Conservation (phyloP, 768 basidiomycete genomes). For the Macrocybe gigantea region DNA sequence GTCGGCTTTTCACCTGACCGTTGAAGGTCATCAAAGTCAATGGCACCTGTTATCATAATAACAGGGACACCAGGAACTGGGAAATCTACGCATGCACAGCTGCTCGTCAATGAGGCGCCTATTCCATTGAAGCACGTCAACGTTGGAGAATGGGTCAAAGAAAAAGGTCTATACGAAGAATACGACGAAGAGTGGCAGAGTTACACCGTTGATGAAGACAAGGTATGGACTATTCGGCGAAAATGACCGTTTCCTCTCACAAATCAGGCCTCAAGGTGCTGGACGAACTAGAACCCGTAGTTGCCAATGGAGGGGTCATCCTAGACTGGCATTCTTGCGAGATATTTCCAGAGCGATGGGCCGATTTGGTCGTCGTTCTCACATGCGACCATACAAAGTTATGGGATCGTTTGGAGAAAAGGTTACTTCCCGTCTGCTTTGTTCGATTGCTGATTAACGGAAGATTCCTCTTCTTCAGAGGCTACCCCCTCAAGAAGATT, state of each 20-base stretch:
- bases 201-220: constrained; percentile 94
- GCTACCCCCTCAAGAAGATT: constrained; percentile 87
- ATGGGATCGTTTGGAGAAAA: constrained; percentile 87
- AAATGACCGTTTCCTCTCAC: neutral
- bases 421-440: constrained; percentile 41
- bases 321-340: constrained; percentile 97
- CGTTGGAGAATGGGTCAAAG: constrained; percentile 86
- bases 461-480: constrained; percentile 36
- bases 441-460: constrained; percentile 1
- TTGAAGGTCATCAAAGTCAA: neutral
- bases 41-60: constrained; percentile 66
- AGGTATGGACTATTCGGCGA: constrained; percentile 42
- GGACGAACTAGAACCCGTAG: constrained; percentile 79
- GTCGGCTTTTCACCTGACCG: neutral
- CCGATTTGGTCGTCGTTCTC: constrained; percentile 90
- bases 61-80: constrained; percentile 95
- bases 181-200: constrained; percentile 95
- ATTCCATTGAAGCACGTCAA: constrained; percentile 78
- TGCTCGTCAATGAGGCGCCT: constrained; percentile 71
- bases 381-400: constrained; percentile 82
- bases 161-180: constrained; percentile 70
- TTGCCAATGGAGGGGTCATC: constrained; percentile 67
- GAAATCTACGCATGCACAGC: constrained; percentile 87
- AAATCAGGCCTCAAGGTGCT: constrained; percentile 51
- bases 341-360: constrained; percentile 93